Base-by-base conservation (phyloP, 331 rosid genomes). In the Rhamnella rubrinervis region DNA sequence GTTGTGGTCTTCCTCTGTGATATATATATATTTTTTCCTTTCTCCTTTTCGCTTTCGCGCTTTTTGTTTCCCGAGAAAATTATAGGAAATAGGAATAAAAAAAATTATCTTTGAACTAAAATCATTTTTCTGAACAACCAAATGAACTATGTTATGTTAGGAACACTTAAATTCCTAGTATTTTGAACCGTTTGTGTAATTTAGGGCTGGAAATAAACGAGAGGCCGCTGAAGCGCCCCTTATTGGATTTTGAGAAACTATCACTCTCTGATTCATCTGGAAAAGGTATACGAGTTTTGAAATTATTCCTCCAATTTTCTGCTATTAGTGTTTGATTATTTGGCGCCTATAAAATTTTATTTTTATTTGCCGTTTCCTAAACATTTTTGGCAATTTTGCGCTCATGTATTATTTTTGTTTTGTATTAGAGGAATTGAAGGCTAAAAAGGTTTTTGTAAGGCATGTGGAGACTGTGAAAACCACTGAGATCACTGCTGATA, bases 171-270 rank as follows among this genome's bases (percentile, higher is more conserved):
- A 38, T 65, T 35, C 17, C 26, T 40, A 13, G 21, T 21, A 47
- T 59, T 46, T 58, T 44, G 0, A 38, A 19, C 65, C 47, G 38
- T 47, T 59, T 65, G 7, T 72, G 38, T 44, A 65, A 65, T 67
- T 55, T 49, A 90, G 97, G 97, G 97, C 77, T 93, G 56, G 91
- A 93, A 82, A 90, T 93, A 79, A 93, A 81, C 37, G 95, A 85
- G 76, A 84, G 97, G 68, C 96, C 95, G 17, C 65, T 69, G 58
- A 93, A 93, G 79, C 98, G 97, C 18, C 78, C 95, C 23, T 65
- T 90, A 16, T 60, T 87, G 83, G 97, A 93, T 74, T 87, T 93
- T 66, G 80, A 69, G 61, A 85, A 84, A 26, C 78, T 93, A 2
- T 90, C 97, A 0, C 57, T 93, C 67, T 80, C 87, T 0, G 77